These are phyloP conservation scores for Colletotrichum shisoi DNA, from an alignment of 2,329 filamentous ascomycete species.

Conservation along the genomic window DNA sequence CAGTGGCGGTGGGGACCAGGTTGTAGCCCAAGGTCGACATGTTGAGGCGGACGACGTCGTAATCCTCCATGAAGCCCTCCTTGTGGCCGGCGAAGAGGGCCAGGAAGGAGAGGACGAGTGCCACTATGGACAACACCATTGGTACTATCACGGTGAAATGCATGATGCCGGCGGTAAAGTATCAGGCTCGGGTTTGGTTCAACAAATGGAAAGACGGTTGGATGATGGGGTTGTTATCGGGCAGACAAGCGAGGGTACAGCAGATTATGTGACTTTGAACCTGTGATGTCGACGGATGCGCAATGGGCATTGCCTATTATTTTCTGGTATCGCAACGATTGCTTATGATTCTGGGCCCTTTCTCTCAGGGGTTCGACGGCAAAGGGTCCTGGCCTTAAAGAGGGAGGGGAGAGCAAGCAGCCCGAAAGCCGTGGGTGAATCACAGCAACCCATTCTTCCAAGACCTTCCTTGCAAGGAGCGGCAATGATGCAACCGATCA, in stretches of 20 bases:
- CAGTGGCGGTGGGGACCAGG: conserved; percentile 40
- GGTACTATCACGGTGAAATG: conserved; percentile 49
- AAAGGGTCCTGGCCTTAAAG: conserved; percentile 22
- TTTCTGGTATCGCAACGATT: background rate
- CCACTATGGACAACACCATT: conserved; percentile 50
- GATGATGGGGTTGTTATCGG: background rate
- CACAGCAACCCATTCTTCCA: conserved; percentile 15
- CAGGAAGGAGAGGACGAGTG: conserved; percentile 52
- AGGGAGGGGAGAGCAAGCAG: conserved; percentile 8
- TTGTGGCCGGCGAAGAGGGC: conserved; percentile 53
- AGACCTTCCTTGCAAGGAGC: conserved; percentile 7
- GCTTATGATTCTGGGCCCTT: too few species aligned
- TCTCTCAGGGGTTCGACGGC: background rate
- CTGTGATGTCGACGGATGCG: background rate
- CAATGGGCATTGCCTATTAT: conserved; percentile 10
- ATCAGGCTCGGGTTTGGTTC: background rate
- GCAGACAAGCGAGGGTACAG: conserved; percentile 2
- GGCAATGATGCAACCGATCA: conserved; percentile 36
- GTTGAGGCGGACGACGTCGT: conserved; percentile 52
- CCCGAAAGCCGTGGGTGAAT: conserved; percentile 23
- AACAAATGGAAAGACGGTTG: conserved; percentile 7
- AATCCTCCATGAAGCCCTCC: conserved; percentile 55
- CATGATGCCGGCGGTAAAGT: conserved; percentile 31
- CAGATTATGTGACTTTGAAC: background rate
- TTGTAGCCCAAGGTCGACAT: conserved; percentile 52